Percentiles rank a stretch among this genome's conserved stretches.
Conservation (phyloP, 1,139 yeast species). For the Pneumocystis carinii region DNA sequence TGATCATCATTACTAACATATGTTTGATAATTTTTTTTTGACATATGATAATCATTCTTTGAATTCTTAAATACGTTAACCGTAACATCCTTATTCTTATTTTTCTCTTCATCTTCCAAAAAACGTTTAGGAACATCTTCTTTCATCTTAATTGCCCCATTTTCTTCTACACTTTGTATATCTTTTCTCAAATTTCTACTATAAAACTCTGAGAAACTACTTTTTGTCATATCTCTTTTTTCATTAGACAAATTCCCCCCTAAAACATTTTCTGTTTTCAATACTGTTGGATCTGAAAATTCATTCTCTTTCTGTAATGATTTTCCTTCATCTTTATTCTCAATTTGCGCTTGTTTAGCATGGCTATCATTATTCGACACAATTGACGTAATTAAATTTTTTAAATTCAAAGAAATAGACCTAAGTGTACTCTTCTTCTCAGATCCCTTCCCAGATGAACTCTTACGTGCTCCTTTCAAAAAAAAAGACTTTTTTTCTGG, state of each 20-base stretch:
- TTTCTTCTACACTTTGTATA: background rate
- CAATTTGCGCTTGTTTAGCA: background rate
- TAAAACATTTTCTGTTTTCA: background rate
- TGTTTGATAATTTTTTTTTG: background rate
- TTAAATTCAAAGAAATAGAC: background rate
- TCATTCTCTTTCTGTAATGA: background rate
- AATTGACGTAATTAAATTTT: background rate
- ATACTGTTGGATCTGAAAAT: background rate
- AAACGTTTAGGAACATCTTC: background rate
- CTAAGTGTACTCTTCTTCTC: background rate
- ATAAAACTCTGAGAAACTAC: background rate
- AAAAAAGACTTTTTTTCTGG: background rate
- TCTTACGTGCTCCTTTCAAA: background rate
- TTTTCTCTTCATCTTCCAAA: background rate
- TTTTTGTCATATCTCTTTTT: background rate
- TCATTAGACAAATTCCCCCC: background rate
- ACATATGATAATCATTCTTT: background rate
- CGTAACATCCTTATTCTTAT: background rate
- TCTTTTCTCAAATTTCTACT: background rate
- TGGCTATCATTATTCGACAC: background rate
- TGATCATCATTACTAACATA: background rate
- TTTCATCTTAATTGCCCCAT: background rate
- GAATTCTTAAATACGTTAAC: background rate
- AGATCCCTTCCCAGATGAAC: background rate
- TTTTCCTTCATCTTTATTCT: background rate